phyloP scores from a whole-genome alignment of 2,329 filamentous ascomycete genomes.

The Diaporthe sp. region DNA sequence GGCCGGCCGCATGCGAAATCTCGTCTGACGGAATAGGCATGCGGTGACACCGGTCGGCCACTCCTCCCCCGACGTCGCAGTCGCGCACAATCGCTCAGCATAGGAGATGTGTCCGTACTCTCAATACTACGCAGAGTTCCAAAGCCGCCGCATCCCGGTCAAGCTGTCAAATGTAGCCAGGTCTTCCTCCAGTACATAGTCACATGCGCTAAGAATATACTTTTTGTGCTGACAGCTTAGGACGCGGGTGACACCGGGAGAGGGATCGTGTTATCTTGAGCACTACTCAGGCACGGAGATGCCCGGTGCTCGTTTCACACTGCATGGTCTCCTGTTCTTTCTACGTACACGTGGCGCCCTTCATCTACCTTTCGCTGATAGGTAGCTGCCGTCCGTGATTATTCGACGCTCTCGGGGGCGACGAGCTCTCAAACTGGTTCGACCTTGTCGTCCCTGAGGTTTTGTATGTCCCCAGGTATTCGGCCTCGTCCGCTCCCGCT shows the following conservation, averaged over 20 bases:
- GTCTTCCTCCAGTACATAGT: neutral
- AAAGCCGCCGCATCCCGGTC: neutral
- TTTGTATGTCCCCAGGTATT: neutral
- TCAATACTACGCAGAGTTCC: neutral
- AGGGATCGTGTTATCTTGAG: neutral
- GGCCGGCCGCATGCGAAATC: neutral
- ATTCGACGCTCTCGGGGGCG: neutral
- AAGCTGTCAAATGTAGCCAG: neutral
- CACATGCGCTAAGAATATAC: neutral
- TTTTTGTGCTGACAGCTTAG: neutral
- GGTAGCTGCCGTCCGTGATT: no score
- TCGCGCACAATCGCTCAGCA: neutral
- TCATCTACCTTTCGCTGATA: no score
- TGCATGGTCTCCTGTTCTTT: neutral
- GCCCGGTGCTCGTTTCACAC: neutral
- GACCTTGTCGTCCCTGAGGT: no score
- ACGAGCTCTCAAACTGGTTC: neutral
- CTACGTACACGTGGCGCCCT: neutral
- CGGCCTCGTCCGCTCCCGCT: no score
- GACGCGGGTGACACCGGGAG: neutral
- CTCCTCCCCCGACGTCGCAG: constrained; percentile 14
- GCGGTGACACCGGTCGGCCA: neutral
- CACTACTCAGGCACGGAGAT: neutral
- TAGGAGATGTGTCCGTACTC: neutral
- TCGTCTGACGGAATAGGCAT: neutral